Base-by-base conservation (phyloP, 1,284 basidiomycete species). In the Cryptococcus sp. region DNA sequence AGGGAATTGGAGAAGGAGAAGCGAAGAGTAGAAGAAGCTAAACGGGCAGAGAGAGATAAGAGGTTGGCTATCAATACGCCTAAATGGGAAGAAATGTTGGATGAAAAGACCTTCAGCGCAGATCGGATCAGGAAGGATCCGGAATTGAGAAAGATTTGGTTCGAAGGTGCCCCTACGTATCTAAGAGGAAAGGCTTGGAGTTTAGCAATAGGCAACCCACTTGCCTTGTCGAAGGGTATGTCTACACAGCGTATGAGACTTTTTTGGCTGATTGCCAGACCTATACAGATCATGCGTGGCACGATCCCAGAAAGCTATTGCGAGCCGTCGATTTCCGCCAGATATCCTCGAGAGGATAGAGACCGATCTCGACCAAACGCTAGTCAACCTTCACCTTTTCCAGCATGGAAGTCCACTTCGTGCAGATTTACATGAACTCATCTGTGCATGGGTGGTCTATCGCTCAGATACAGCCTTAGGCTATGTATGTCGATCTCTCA, bases 341-440 rank as follows among this genome's bases (percentile, higher is more conserved):
- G 80, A 82, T 19, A 84, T 84, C 0, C 70, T 91, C n/a, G 77
- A 79, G 4, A 73, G 81, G 43, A 85, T 98, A 41, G 89, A 97
- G 62, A 73, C 82, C 42, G 94, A 98, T 66, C 85, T 94, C 21
- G 75, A 78, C 43, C 79, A 78, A 2, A 93, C 92, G 0, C 78
- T 98, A n/a, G 89, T 98, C 2, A 80, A 83, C 1, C 77, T 97
- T n/a, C 89, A 89, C 67, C 83, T 98, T 32, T 98, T 97, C 70
- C 82, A 85, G 56, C 80, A 83, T 46, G 83, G 78, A 0, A 88
- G 90, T 0, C 91, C 92, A 1, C 75, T 98, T 68, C 87, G 92
- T 64, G 78, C 83, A 34, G 94, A 98, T 60, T 77, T 98, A 41
- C 84, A 85, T 58, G 88, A 96, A 53, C 80, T 98, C 75, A 75